Evolutionary conservation across 805 yeast species (phyloP), one percentile per base, ranked within the genome.

Genomic region (Metschnikowia kunwiensis): DNA sequence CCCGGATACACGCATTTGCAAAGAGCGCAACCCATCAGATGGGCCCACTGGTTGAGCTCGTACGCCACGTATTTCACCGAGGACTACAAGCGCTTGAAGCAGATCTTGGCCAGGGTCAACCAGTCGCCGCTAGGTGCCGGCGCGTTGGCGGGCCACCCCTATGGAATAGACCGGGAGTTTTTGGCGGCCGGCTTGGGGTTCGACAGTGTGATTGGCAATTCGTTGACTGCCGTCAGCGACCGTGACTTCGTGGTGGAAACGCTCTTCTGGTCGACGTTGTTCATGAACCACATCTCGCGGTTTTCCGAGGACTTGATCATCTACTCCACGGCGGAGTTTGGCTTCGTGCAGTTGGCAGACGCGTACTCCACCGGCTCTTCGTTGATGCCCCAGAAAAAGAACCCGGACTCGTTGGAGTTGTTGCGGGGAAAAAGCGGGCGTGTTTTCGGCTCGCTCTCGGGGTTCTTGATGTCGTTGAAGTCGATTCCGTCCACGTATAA

Each of bases 1-100:
- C 99, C 99, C 8, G 99, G 99, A 28, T 93, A 93, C 69, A 93
- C 99, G 10, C 99, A 93, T 68, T 71, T 93, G 59, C 98, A 93
- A 72, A 84, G 96, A 61, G 97, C 97, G 2, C 99, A 89, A 66
- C 99, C 99, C n/a, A 93, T 93, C 56, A 79, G 99, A 67, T 93
- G 99, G 99, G 74, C 97, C 1, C 99, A 93, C 61, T 91, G 97
- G 96, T 72, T 93, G 49, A 78, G 91, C 49, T 80, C 87, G 59
- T 91, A 93, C 56, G 97, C 96, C 24, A 91, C 98, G 2, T 93
- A 89, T 58, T 82, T 93, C 63, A 77, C 89, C 7, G 88, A 88
- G 57, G 99, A 93, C 60, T 80, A 83, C 65, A 78, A 85, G 59
- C 78, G 98, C 59, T 73, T 93, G 50, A 65, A 75, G 46, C 93